Evolutionary conservation across 805 yeast genomes (phyloP), one percentile per base, ranked within the genome.

Genomic region (Hanseniaspora thailandica): DNA sequence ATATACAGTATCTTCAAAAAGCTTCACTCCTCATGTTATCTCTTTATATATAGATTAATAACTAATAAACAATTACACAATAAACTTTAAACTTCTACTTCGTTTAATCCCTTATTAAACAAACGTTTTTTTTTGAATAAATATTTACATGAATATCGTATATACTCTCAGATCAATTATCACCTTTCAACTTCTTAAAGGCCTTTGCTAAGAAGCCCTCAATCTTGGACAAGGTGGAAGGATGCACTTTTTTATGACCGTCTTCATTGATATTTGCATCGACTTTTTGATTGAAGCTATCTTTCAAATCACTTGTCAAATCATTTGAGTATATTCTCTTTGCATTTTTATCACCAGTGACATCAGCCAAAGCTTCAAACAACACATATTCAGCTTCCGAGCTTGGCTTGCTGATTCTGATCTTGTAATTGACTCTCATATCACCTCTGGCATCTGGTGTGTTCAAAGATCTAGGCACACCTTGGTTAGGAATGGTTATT

Each of bases 331-430:
- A 55, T 12, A 81, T 71, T 58, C 94, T 73, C 59, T 76, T 84
- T 3, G 98, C 98, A 23, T 73, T 75, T 41, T 73, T 72, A 66
- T 93, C 99, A 55, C 84, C 79, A 47, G 84, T 76, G 2, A 95
- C 84, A 63, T 88, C 96, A 1, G 99, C 98, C 57, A 93, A 74
- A 0, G 96, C 96, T 66, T 93, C 99, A 62, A 94, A 74, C 53
- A 93, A 71, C 28, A 94, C 94, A 12, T 81, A 82, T 66, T 93
- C 96, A 1, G 93, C 82, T 13, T 90, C 85, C 23, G 85, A 82
- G 53, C 76, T 75, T 2, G 97, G 95, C 55, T 80, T 76, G 60
- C 81, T 71, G 4, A 88, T 79, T 61, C 78, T 77, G 17, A 93
- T 84, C 47, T 79, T 78, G 59, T 88, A 75, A 12, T 78, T 72